Evolutionary conservation across 164 flowering plant genomes (phyloP).

Genomic region (Akebia trifoliata): DNA sequence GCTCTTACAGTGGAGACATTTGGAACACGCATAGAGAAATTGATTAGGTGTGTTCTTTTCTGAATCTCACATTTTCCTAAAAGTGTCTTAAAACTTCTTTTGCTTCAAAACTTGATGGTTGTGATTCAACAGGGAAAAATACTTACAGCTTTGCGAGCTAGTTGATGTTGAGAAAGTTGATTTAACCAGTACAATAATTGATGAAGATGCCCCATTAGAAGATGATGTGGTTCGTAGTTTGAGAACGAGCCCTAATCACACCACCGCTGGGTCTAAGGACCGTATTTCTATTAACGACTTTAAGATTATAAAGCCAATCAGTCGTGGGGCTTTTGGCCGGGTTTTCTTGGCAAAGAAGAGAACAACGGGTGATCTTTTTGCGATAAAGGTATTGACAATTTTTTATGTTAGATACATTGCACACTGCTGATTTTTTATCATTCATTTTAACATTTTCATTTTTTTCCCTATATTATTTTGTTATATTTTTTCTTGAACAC

Average conservation of each 20-base stretch:
- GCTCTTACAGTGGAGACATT: conserved; percentile 96
- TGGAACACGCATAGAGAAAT: conserved; percentile 92
- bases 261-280: conserved; percentile 64
- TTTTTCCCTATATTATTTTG: too few species aligned
- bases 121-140: conserved; percentile 72
- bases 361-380: conserved; percentile 98
- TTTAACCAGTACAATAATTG: conserved; percentile 69
- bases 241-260: conserved; percentile 81
- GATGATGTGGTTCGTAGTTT: conserved; percentile 94
- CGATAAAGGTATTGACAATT: conserved; percentile 70
- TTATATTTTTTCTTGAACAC: too few species aligned
- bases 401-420: too few species aligned
- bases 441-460: too few species aligned
- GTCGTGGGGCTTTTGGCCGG: conserved; percentile 99
- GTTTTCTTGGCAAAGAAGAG: conserved; percentile 96
- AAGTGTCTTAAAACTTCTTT: too few species aligned
- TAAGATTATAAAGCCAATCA: conserved; percentile 97
- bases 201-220: conserved; percentile 92
- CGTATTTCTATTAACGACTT: conserved; percentile 99
- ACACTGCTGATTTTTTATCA: too few species aligned
- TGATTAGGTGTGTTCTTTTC: conserved; percentile 57
- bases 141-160: conserved; percentile 81
- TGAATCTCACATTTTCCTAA: too few species aligned
- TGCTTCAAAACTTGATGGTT: conserved; percentile 8
- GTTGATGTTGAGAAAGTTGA: conserved; percentile 89